These are phyloP conservation scores for Saccharomyces eubayanus DNA, from an alignment of 805 yeast species.

Conservation along the genomic window DNA sequence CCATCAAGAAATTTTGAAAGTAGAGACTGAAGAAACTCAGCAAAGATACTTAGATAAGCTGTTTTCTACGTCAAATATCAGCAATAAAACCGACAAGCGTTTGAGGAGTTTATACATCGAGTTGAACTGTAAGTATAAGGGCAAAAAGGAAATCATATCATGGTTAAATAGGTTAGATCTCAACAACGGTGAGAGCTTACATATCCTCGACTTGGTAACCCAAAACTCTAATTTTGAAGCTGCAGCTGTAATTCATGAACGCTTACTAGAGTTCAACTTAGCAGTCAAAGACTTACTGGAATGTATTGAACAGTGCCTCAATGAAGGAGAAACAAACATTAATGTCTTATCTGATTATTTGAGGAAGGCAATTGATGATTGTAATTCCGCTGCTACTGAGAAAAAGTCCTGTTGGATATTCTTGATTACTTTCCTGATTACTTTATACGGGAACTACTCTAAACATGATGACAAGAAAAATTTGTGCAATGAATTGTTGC, in stretches of 20 bases:
- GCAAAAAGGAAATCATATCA: constrained; percentile 3
- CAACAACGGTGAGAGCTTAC: constrained; percentile 6
- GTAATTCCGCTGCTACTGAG: constrained; percentile 4
- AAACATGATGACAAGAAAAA: constrained; percentile 1
- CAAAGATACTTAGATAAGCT: constrained; percentile 16
- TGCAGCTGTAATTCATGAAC: constrained; percentile 13
- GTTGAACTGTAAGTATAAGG: constrained; percentile 12
- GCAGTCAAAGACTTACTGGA: constrained; percentile 13
- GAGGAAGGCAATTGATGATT: constrained; percentile 11
- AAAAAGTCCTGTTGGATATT: constrained; percentile 18
- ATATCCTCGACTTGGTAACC: constrained; percentile 7
- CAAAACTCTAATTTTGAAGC: constrained; percentile 12
- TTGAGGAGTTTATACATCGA: constrained; percentile 12
- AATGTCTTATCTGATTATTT: constrained; percentile 4
- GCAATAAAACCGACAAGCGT: neutral
- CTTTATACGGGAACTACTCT: constrained; percentile 6
- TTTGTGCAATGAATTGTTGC: constrained; percentile 12
- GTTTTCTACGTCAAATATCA: neutral
- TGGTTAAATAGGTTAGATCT: constrained; percentile 16
- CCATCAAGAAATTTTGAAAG: constrained; percentile 10
- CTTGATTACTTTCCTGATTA: constrained; percentile 17
- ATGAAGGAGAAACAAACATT: neutral
- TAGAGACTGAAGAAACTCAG: constrained; percentile 4
- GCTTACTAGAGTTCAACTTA: constrained; percentile 9
- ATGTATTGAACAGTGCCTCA: constrained; percentile 14